These are phyloP conservation scores for Calocera viscosa DNA, from an alignment of 768 basidiomycete genomes.

Conservation along the genomic window DNA sequence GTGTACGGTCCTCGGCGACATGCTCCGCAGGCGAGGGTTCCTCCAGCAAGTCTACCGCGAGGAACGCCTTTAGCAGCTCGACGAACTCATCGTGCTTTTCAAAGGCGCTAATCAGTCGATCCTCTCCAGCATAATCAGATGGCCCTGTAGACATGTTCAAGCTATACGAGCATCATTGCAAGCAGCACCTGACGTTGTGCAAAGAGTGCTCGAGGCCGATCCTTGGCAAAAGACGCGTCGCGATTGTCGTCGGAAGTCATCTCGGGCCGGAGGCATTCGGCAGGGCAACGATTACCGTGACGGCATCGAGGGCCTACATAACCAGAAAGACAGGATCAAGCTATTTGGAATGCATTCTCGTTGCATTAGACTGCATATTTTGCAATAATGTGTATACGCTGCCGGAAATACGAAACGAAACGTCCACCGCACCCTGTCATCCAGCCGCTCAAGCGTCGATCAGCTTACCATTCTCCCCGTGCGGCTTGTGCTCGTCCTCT, in stretches of 20 bases:
- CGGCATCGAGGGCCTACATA: no score
- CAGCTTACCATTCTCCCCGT: not conserved
- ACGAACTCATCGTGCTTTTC: constrained; percentile 51
- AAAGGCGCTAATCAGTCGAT: constrained; percentile 42
- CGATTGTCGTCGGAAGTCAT: not conserved
- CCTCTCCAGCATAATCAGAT: constrained; percentile 25
- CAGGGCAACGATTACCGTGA: not conserved
- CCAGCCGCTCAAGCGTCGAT: not conserved
- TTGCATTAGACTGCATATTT: not conserved
- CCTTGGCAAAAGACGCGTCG: not conserved
- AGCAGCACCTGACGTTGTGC: not conserved
- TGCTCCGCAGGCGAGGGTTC: constrained; percentile 37
- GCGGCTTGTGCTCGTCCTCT: constrained; percentile 28
- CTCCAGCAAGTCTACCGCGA: constrained; percentile 36
- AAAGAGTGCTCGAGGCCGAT: no score
- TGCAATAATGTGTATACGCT: not conserved
- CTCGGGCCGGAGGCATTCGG: not conserved
- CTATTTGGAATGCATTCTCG: not conserved
- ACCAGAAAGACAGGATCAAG: no score
- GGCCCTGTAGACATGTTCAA: not conserved
- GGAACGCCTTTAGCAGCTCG: constrained; percentile 39
- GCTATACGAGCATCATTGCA: not conserved
- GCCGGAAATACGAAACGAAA: not conserved
- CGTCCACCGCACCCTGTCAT: not conserved
- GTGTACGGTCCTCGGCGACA: constrained; percentile 31